These are phyloP conservation scores for Condylostoma magnum DNA, from an alignment of 169 alveolate species.

Conservation along the genomic window DNA sequence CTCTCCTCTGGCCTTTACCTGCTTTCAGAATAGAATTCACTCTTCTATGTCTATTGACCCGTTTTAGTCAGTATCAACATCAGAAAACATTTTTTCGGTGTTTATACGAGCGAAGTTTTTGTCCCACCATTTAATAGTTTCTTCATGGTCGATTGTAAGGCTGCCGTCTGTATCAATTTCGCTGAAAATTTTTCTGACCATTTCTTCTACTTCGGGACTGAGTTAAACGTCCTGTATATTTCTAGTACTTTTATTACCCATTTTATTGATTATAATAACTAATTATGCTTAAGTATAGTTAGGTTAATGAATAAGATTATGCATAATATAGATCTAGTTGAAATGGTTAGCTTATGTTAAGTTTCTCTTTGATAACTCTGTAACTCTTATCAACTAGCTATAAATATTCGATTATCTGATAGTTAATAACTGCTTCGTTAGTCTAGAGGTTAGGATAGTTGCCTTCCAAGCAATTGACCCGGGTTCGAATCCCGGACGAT, in stretches of 20 bases:
- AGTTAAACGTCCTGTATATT: neutral
- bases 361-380: too few species aligned
- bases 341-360: too few species aligned
- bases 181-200: slow-evolving; percentile 31
- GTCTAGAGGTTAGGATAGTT: slow-evolving; percentile 80
- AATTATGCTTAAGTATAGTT: too few species aligned
- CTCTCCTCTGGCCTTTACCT: slow-evolving; percentile 35
- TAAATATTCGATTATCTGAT: too few species aligned
- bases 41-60: slow-evolving; percentile 41
- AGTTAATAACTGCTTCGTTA: slow-evolving; percentile 62
- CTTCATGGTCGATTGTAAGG: slow-evolving; percentile 36
- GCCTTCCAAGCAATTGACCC: slow-evolving; percentile 84
- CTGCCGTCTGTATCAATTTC: slow-evolving; percentile 41
- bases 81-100: slow-evolving; percentile 37
- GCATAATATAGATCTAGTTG: too few species aligned
- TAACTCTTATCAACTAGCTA: too few species aligned
- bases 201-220: too few species aligned
- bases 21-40: slow-evolving; percentile 45
- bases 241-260: neutral
- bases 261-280: too few species aligned
- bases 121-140: slow-evolving; percentile 44
- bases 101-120: slow-evolving; percentile 35
- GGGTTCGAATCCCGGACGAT: slow-evolving; percentile 82
- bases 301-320: too few species aligned
- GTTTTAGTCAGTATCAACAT: slow-evolving; percentile 38